phyloP scores from a whole-genome alignment of 2,329 filamentous ascomycete genomes.

The Hypoxylon sp. region DNA sequence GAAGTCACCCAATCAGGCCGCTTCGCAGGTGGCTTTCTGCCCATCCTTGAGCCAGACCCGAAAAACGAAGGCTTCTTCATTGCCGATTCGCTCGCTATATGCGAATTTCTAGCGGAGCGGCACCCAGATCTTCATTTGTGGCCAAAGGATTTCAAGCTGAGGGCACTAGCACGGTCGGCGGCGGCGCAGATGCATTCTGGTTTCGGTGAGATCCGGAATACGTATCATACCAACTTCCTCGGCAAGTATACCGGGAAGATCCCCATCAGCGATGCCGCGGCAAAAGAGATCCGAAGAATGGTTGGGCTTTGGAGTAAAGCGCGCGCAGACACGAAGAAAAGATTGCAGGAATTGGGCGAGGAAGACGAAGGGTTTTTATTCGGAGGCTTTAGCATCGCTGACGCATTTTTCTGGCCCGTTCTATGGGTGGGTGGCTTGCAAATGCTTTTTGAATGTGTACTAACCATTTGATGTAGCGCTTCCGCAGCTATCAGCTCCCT shows the following conservation, averaged over 20 bases:
- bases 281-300: slow-evolving; percentile 46
- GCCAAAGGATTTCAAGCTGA: slow-evolving; percentile 58
- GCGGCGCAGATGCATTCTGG: slow-evolving; percentile 65
- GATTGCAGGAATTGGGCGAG: slow-evolving; percentile 42
- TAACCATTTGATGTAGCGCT: slow-evolving; percentile 42
- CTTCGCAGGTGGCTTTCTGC: slow-evolving; percentile 57
- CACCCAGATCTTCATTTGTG: slow-evolving; percentile 58
- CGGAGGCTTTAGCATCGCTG: slow-evolving; percentile 52
- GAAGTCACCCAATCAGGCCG: slow-evolving; percentile 53
- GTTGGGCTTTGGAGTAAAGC: slow-evolving; percentile 48
- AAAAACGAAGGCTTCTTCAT: slow-evolving; percentile 56
- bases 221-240: slow-evolving; percentile 62
- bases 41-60: slow-evolving; percentile 60
- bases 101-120: slow-evolving; percentile 63
- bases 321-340: slow-evolving; percentile 41
- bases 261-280: slow-evolving; percentile 41
- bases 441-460: background rate
- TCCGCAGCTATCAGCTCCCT: slow-evolving; percentile 52
- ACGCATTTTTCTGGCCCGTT: slow-evolving; percentile 55
- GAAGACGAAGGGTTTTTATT: slow-evolving; percentile 51
- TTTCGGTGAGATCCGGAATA: slow-evolving; percentile 59
- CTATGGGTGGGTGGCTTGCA: slow-evolving; percentile 48
- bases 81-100: slow-evolving; percentile 65
- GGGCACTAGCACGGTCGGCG: slow-evolving; percentile 62
- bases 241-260: slow-evolving; percentile 49